Evolutionary conservation across 768 basidiomycete species (phyloP).

Genomic region (Mycena pura): DNA sequence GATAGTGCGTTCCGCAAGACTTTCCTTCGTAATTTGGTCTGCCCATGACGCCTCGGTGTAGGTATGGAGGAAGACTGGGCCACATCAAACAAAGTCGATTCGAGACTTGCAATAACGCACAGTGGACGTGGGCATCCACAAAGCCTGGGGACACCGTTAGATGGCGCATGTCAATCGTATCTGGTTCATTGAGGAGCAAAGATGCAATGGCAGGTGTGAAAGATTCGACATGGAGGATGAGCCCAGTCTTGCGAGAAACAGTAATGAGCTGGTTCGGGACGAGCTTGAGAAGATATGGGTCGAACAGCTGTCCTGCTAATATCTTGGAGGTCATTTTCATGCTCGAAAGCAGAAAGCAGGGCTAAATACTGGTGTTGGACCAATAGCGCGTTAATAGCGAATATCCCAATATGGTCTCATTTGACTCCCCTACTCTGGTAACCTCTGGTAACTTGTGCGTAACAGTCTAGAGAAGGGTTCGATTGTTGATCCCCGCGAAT

Average conservation of each 20-base stretch:
- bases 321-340: conserved; percentile 12
- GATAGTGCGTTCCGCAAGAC: conserved; percentile 62
- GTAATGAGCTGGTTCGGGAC: conserved; percentile 54
- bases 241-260: conserved; percentile 51
- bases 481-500: no score
- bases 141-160: conserved; percentile 63
- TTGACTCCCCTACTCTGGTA: no score
- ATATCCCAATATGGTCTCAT: no score
- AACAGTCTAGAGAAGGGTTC: no score
- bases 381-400: no score
- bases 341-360: no score
- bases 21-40: conserved; percentile 66
- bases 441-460: no score
- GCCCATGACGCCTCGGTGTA: conserved; percentile 67
- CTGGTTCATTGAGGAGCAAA: conserved; percentile 22
- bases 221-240: conserved; percentile 52
- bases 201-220: neutral
- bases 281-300: conserved; percentile 50
- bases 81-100: neutral
- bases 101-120: conserved; percentile 38
- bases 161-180: conserved; percentile 52
- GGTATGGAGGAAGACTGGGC: conserved; percentile 63
- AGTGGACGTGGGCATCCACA: conserved; percentile 63
- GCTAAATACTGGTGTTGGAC: no score
- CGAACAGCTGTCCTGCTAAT: conserved; percentile 58